Percentiles rank a stretch among this genome's conserved stretches.
These are phyloP conservation scores for Dioscorea zingiberensis DNA, from an alignment of 106 monocot species.

Conservation along the genomic window DNA sequence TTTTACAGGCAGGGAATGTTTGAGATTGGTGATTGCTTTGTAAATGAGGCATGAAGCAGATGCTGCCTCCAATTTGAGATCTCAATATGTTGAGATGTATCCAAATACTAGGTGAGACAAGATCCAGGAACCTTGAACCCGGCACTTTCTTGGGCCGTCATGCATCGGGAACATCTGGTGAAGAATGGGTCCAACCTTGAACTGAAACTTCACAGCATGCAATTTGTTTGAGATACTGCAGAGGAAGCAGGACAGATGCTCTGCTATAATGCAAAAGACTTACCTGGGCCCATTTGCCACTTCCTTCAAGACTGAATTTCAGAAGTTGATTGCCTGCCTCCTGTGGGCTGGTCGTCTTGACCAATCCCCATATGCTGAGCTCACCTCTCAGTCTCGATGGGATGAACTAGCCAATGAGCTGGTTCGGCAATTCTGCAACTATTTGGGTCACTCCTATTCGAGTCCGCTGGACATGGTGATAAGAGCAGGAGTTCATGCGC, in stretches of 20 bases:
- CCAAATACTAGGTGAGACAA: conserved; percentile 53
- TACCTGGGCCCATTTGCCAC: conserved; percentile 64
- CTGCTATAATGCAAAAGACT: conserved; percentile 60
- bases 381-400: conserved; percentile 51
- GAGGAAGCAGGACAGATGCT: conserved; percentile 55
- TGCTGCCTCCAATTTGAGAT: conserved; percentile 30
- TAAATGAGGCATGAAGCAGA: conserved; percentile 43
- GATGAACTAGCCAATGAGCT: conserved; percentile 56
- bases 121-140: conserved; percentile 60
- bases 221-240: conserved; percentile 77
- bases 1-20: conserved; percentile 87
- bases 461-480: conserved; percentile 41
- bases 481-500: conserved; percentile 51
- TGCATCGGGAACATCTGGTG: conserved; percentile 33
- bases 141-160: conserved; percentile 62
- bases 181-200: conserved; percentile 67
- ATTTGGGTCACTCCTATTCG: conserved; percentile 43
- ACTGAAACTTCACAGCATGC: conserved; percentile 83
- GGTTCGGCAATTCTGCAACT: conserved; percentile 39
- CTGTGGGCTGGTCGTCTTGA: conserved; percentile 74
- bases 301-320: conserved; percentile 46
- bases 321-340: conserved; percentile 76
- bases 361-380: conserved; percentile 70
- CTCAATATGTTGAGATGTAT: conserved; percentile 62
- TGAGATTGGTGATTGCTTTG: conserved; percentile 79